Base-by-base conservation (phyloP, 371 early-diverging fungal species). In the Quaeritorhiza haematococci region DNA sequence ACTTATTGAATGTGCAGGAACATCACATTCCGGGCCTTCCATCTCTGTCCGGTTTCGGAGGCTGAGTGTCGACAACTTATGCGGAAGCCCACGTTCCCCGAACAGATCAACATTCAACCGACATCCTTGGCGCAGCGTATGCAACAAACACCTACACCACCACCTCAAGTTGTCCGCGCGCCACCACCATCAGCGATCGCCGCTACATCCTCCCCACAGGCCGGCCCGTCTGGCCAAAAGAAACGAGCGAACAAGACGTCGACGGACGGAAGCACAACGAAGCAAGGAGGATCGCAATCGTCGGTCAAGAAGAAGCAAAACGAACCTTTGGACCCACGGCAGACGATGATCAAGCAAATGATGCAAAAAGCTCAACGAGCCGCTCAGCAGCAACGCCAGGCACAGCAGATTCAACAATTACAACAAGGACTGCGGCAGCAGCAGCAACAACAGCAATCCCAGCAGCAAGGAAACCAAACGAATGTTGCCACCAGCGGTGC, bases 1-100 rank as follows among this genome's bases (percentile, higher is more conserved):
- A 15, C 1, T 42, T 13, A 13, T 27, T 6, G 4, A 19, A 24
- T 29, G 24, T 8, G 6, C 34, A 55, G 52, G 24, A 48, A 55
- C 58, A 61, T 70, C 21, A 61, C 67, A 32, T 71, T 49, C 57
- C 68, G 68, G 24, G 63, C 73, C 28, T 69, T 70, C 54, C 44
- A 66, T 10, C 42, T 69, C 27, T 66, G 64, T 1, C 66, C 72
- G 21, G 64, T 53, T 23, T 44, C 55, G 24, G 73, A 70, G 17
- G 7, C 15, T n/a, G 67, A 71, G 24, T 53, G 67, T 38, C 62
- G 67, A 35, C 24, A 33, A 0, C 56, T 73, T 43, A 59, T 67
- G 44, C 64, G 60, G 21, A 60, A 69, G 45, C 72, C 74, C 7
- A 52, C 63, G 19, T 61, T 68, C 35, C 64, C 73, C 0, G 68